phyloP scores from a whole-genome alignment of 768 basidiomycete species.

The Mycena filopes region DNA sequence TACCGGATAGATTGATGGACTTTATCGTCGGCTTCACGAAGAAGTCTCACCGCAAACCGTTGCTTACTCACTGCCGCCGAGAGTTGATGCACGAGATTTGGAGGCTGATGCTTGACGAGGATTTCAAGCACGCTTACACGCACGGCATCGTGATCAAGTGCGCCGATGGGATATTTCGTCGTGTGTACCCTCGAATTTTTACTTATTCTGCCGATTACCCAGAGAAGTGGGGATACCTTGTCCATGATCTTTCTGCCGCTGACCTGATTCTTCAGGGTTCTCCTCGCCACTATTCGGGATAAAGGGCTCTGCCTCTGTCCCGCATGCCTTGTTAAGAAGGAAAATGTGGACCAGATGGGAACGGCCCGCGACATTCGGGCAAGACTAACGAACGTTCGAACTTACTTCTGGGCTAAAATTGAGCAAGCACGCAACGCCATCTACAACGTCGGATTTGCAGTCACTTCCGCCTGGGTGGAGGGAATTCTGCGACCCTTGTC shows the following conservation, averaged over 20 bases:
- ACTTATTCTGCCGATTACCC: slow-evolving; percentile 54
- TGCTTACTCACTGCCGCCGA: slow-evolving; percentile 42
- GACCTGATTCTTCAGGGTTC: slow-evolving; percentile 34
- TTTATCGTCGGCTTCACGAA: slow-evolving; percentile 11
- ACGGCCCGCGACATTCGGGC: slow-evolving; percentile 8
- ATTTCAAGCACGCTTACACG: slow-evolving; percentile 45
- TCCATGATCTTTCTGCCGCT: neutral
- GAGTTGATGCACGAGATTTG: slow-evolving; percentile 49
- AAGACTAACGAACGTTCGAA: neutral
- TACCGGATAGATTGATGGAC: slow-evolving; percentile 45
- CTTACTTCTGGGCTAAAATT: slow-evolving; percentile 1
- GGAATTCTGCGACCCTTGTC: neutral
- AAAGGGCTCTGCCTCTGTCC: slow-evolving; percentile 43
- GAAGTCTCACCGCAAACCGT: slow-evolving; percentile 30
- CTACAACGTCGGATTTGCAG: neutral
- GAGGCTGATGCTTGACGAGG: slow-evolving; percentile 42
- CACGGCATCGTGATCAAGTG: slow-evolving; percentile 46
- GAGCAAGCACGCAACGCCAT: neutral
- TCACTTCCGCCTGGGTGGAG: neutral
- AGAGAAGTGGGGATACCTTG: slow-evolving; percentile 48
- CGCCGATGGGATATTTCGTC: slow-evolving; percentile 42
- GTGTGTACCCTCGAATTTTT: slow-evolving; percentile 46
- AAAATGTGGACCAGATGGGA: slow-evolving; percentile 40
- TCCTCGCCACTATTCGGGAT: slow-evolving; percentile 41
- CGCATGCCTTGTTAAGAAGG: slow-evolving; percentile 37